phyloP scores from a whole-genome alignment of 768 basidiomycete genomes.

The Boletales sp. region DNA sequence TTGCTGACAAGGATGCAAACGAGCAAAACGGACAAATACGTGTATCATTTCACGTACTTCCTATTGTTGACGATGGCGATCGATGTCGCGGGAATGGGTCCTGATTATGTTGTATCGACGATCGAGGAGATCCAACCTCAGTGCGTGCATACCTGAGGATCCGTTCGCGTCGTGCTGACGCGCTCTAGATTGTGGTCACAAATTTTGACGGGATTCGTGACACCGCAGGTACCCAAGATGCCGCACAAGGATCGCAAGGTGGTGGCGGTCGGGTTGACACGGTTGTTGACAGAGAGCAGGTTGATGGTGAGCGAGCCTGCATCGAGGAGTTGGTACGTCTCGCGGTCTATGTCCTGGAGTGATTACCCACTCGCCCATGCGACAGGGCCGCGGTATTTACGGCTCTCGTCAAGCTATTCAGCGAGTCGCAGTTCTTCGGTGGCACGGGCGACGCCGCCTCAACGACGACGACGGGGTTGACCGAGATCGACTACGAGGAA shows the following conservation, averaged over 20 bases:
- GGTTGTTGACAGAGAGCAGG: slow-evolving; percentile 71
- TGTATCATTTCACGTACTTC: slow-evolving; percentile 78
- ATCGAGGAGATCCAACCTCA: slow-evolving; percentile 83
- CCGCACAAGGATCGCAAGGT: slow-evolving; percentile 83
- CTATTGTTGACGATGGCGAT: slow-evolving; percentile 73
- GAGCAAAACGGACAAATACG: slow-evolving; percentile 86
- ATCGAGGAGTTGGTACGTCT: slow-evolving; percentile 59
- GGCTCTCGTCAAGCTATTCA: slow-evolving; percentile 72
- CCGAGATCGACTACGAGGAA: slow-evolving; percentile 87
- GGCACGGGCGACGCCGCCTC: slow-evolving; percentile 45
- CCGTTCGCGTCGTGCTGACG: background rate
- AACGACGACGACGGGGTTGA: slow-evolving; percentile 35
- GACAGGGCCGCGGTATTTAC: slow-evolving; percentile 67
- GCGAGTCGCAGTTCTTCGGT: slow-evolving; percentile 68
- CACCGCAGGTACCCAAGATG: slow-evolving; percentile 79
- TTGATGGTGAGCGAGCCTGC: slow-evolving; percentile 65
- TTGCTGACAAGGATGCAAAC: slow-evolving; percentile 83
- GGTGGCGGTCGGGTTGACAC: slow-evolving; percentile 73
- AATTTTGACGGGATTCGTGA: slow-evolving; percentile 69
- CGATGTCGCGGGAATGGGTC: slow-evolving; percentile 65
- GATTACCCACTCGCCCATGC: background rate
- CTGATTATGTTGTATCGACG: slow-evolving; percentile 74
- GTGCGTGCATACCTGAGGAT: slow-evolving; percentile 36
- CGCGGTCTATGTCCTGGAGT: no score
- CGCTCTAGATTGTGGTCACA: slow-evolving; percentile 68